Evolutionary conservation across 306 rosid species (phyloP), one percentile per base, ranked within the genome.

Genomic region (Canavalia ensiformis): DNA sequence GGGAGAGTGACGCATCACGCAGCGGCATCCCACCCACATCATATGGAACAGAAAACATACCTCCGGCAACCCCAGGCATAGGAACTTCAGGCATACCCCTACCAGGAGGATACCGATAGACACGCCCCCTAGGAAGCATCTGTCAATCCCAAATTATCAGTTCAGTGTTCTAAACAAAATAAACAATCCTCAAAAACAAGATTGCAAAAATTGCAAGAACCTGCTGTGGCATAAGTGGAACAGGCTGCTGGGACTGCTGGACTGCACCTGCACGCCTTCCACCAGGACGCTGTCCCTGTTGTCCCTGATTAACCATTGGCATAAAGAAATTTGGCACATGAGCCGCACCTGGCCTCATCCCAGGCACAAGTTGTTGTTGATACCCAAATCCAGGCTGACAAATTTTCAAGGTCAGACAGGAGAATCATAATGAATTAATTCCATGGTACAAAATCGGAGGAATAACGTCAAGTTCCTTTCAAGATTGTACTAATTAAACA

Each of bases 261-360:
- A 88, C 89, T 67, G 85, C 88, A 50, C 98, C 97, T 0, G 88
- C 82, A 18, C 99, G 98, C 79, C 99, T 89, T 78, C 99, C 99
- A 84, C 99, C 98, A 54, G 97, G 95, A 62, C 97, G 95, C 83
- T 90, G 99, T 33, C 94, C 97, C 72, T 91, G 99, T 80, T 91
- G 99, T 37, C 99, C 99, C 83, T 88, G 99, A 80, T 90, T 98
- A 88, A 93, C 97, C 99, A 96, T 96, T 82, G 99, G 98, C 77
- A 96, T 78, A 82, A 91, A 96, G 85, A 90, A 96, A 82, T 96
- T 96, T 77, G 97, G 95, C 90, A 93, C 93, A n/a, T 96, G 97
- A 44, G 89, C 96, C 73, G 92, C 98, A 64, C 97, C 99, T 52
- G 99, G 99, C 87, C 99, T 95, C 94, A 95, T 95, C 35, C 99